These are phyloP conservation scores for Nannochloris sp. DNA, from an alignment of 139 green algal genomes.

Conservation along the genomic window DNA sequence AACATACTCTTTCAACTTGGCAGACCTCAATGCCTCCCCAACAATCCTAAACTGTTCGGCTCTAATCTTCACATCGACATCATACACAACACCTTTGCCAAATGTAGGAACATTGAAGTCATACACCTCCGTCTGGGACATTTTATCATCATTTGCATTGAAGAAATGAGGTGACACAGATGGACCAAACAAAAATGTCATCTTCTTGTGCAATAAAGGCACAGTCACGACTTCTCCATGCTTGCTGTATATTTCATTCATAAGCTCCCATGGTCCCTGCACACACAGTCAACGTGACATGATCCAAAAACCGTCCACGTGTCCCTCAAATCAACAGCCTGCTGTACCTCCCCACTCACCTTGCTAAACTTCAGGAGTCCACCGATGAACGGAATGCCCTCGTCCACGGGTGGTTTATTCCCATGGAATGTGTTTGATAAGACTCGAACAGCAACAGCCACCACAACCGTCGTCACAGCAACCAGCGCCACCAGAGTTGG, in stretches of 20 bases:
- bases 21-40: slow-evolving; percentile 79
- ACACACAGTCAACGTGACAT: slow-evolving; percentile 10
- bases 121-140: slow-evolving; percentile 94
- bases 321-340: neutral
- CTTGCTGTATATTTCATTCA: slow-evolving; percentile 67
- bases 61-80: slow-evolving; percentile 86
- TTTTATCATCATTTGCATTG: slow-evolving; percentile 85
- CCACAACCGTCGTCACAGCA: slow-evolving; percentile 20
- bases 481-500: slow-evolving; percentile 1
- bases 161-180: slow-evolving; percentile 87
- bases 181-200: slow-evolving; percentile 95
- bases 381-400: slow-evolving; percentile 83
- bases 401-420: slow-evolving; percentile 64
- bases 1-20: slow-evolving; percentile 81
- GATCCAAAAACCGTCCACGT: neutral
- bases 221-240: slow-evolving; percentile 93
- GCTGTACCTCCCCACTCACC: slow-evolving; percentile 31
- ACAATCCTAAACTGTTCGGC: slow-evolving; percentile 97
- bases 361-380: slow-evolving; percentile 86
- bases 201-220: slow-evolving; percentile 85
- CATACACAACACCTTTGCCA: slow-evolving; percentile 93
- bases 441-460: slow-evolving; percentile 27
- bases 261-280: slow-evolving; percentile 75
- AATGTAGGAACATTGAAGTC: slow-evolving; percentile 97
- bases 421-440: slow-evolving; percentile 24